Base-by-base conservation (phyloP, 768 basidiomycete species). In the Mycena polygramma region DNA sequence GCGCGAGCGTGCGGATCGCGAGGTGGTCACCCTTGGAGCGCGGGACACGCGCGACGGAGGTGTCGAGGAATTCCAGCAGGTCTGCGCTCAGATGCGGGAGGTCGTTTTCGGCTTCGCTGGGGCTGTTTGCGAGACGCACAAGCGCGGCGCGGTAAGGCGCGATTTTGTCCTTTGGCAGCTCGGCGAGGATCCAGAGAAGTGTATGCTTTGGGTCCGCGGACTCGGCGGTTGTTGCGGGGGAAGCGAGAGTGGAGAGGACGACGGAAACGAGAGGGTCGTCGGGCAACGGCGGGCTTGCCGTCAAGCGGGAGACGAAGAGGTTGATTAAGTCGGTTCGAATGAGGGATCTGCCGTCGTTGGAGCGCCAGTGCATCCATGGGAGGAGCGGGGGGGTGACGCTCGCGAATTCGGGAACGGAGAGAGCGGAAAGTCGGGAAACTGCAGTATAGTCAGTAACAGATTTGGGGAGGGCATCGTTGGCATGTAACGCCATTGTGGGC, bases 41-140 rank as follows among this genome's bases (percentile, higher is more conserved):
- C 26, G 69, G 69, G 26, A 61, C 63, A 51, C 69, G 61, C 7
- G 69, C 63, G 14, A 53, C 11, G 6, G 63, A 36, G 2, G 57
- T 35, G 49, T 70, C 63, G 22, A 70, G 55, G 24, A 59, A 61
- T 26, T 52, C 43, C 19, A 70, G 49, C 8, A 67, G 22, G 2
- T 52, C 39, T 3, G 49, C 26, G 20, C 57, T 59, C 48, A 9
- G 8, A 19, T 14, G 11, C 7, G n/a, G 2, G 6, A 13, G 14
- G 7, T 4, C 52, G 11, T n/a, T 19, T 46, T 66, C 63, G 9
- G 30, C 54, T 17, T 48, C 45, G 36, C 55, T 37, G 2, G 64
- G 55, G 14, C 19, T 15, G 11, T 43, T 48, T 4, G n/a, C 54
- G 4, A 65, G 24, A 2, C 54, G 63, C 26, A 6, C 30, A 17